A percentile compares a stretch with the other conserved stretches of the same genome.
These are phyloP conservation scores for Monosporozyma servazzii DNA, from an alignment of 805 yeast genomes.

Conservation along the genomic window DNA sequence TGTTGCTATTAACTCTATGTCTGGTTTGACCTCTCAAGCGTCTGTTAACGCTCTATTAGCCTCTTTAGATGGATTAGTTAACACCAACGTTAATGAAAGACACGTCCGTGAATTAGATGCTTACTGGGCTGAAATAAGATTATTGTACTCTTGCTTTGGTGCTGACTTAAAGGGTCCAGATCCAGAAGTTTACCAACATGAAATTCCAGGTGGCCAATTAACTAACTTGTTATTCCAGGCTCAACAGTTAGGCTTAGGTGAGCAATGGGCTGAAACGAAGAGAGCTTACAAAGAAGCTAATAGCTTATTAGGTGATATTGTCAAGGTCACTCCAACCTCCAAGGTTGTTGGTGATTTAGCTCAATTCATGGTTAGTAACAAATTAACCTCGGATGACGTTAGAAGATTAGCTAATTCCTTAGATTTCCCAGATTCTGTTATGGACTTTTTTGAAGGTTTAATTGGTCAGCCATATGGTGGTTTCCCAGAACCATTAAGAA, in stretches of 20 bases:
- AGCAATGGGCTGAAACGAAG: conserved; percentile 94
- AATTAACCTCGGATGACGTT: conserved; percentile 78
- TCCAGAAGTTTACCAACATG: conserved; percentile 97
- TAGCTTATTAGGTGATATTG: conserved; percentile 85
- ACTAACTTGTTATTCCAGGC: conserved; percentile 98
- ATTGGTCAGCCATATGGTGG: conserved; percentile 99
- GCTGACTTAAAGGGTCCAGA: conserved; percentile 99
- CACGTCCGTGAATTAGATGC: conserved; percentile 77
- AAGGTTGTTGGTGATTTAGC: conserved; percentile 99
- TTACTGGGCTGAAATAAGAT: conserved; percentile 98
- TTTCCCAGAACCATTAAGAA: conserved; percentile 97
- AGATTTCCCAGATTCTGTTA: conserved; percentile 97
- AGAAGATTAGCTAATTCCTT: conserved; percentile 76
- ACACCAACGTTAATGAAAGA: conserved; percentile 59
- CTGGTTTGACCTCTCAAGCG: conserved; percentile 98
- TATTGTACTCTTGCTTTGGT: conserved; percentile 92
- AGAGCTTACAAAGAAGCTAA: conserved; percentile 90
- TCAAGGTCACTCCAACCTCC: conserved; percentile 98
- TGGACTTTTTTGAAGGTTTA: conserved; percentile 97
- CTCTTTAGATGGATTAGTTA: conserved; percentile 77
- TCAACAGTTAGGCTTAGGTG: conserved; percentile 95
- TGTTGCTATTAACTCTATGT: conserved; percentile 93
- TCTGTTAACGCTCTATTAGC: conserved; percentile 89
- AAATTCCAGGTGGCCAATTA: conserved; percentile 99
- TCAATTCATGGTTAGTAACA: conserved; percentile 98